These are phyloP conservation scores for Ophiostoma angusticollis DNA, from an alignment of 2,329 filamentous ascomycete genomes.

Conservation along the genomic window DNA sequence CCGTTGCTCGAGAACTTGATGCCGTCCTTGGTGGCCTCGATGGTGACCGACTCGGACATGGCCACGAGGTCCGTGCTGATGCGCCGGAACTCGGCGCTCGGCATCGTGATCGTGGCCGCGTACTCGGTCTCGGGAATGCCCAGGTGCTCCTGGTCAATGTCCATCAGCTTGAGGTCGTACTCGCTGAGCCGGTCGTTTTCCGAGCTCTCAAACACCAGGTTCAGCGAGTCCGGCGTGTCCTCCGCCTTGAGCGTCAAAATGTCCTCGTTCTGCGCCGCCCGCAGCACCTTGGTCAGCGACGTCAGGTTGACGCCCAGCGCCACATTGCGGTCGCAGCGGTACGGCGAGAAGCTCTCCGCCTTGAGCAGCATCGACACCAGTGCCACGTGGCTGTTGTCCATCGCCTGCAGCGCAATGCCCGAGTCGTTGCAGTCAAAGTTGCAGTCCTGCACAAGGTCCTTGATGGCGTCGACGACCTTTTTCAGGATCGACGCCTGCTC, in stretches of 20 bases:
- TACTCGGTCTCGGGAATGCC: slow-evolving; percentile 99
- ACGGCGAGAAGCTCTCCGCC: slow-evolving; percentile 85
- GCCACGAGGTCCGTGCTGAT: slow-evolving; percentile 88
- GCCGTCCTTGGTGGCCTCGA: slow-evolving; percentile 93
- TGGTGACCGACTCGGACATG: slow-evolving; percentile 90
- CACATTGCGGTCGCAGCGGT: slow-evolving; percentile 97
- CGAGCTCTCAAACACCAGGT: slow-evolving; percentile 86
- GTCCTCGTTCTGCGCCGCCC: slow-evolving; percentile 87
- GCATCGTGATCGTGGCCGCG: slow-evolving; percentile 80
- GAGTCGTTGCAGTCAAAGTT: slow-evolving; percentile 99
- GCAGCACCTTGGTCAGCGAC: slow-evolving; percentile 93
- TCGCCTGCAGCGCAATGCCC: slow-evolving; percentile 93
- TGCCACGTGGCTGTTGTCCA: slow-evolving; percentile 99
- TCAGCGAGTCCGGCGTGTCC: slow-evolving; percentile 89
- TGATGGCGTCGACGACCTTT: slow-evolving; percentile 98
- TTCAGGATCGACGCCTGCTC: slow-evolving; percentile 90
- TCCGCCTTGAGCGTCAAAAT: slow-evolving; percentile 94
- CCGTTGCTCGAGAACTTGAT: slow-evolving; percentile 89
- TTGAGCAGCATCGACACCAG: slow-evolving; percentile 98
- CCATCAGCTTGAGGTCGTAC: slow-evolving; percentile 99
- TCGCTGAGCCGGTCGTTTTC: slow-evolving; percentile 87
- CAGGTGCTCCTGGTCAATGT: slow-evolving; percentile 98
- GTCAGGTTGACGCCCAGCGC: slow-evolving; percentile 94
- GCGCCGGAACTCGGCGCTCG: slow-evolving; percentile 77
- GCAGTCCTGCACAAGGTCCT: slow-evolving; percentile 98